Base-by-base conservation (phyloP, 306 rosid species). In the Abrus precatorius region DNA sequence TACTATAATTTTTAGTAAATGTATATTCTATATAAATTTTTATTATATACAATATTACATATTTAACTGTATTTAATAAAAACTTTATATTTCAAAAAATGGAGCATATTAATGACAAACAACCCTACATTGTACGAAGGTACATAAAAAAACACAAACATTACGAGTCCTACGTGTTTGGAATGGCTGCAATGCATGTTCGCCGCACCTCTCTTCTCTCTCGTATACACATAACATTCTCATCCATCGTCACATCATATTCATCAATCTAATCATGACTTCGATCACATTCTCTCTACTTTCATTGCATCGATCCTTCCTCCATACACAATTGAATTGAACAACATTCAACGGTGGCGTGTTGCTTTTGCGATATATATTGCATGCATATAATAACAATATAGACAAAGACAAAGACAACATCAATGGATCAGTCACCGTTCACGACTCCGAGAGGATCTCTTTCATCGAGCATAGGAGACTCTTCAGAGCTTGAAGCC, bases 391-490 rank as follows among this genome's bases (percentile, higher is more conserved):
- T 36, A 36, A 36, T 1, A 20, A 14, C 71, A n/a, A 38, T 28
- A 3, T 41, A 73, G 20, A 41, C 40, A 56, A 20, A 41, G 9
- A 44, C 77, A 69, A 79, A 57, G 52, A 32, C 6, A 44, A 43
- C 72, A 11, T 14, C 12, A 67, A 86, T 89, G 88, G 92, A 93
- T 8, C 79, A 78, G 29, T 44, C 80, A 5, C 71, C 84, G 33
- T 54, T 71, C 13, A 20, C 75, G 5, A 83, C 92, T 54, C 86
- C 93, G 0, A 73, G 82, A 57, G 92, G 90, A 67, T 92, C 99
- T 0, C 1, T 86, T 43, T 83, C 93, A 7, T 83, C 88, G 0
- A 85, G 91, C 65, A 66, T 89, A 1, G 94, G 91, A 73, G 79
- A 87, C 59, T 50, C 84, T 11, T 1, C 77, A 9, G 97, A 95